Base-by-base conservation (phyloP, 2,329 filamentous ascomycete species). In the Alternaria gansuensis region DNA sequence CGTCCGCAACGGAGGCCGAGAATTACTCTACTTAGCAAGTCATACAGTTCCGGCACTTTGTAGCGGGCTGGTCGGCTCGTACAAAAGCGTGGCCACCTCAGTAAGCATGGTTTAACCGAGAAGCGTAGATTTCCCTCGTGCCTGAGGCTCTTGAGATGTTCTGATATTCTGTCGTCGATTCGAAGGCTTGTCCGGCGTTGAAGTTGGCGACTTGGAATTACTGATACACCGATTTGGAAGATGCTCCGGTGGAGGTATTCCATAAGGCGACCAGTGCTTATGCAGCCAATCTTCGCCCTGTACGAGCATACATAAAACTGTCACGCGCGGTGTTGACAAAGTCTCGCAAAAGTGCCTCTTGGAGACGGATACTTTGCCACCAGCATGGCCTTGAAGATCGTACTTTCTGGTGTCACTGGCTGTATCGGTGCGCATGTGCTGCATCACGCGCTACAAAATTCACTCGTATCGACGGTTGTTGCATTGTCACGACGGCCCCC, bases 1-100 rank as follows among this genome's bases (percentile, higher is more conserved):
- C 69, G 72, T 68, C 73, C 73, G 73, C 58, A 62, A 41, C 50
- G 28, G 49, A 31, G 53, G 28, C 57, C 53, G 52, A 52, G 39
- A 13, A 54, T 57, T 59, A 58, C 55, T 59, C 58, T 48, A 57
- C 26, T 33, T 54, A 43, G 28, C 10, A 40, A 39, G 46, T 45
- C 36, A 40, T 49, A 51, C 55, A 31, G 14, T 8, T 37, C n/a
- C 46, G 37, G 46, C 37, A 17, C 49, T 41, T 29, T 29, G 36
- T 44, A 49, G 36, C 44, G 21, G 44, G 21, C 9, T 24, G 11
- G 8, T 33, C 23, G 13, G 44, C 44, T 48, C 44, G 31, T 34
- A 14, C 21, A 24, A 34, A 34, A 24, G 23, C 5, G 14, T 48
- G 21, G 44, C 44, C 44, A 48, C 44, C 13, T 48, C 33, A 11